Conservation (phyloP, 805 yeast genomes). For the Clavispora vitiphila region DNA sequence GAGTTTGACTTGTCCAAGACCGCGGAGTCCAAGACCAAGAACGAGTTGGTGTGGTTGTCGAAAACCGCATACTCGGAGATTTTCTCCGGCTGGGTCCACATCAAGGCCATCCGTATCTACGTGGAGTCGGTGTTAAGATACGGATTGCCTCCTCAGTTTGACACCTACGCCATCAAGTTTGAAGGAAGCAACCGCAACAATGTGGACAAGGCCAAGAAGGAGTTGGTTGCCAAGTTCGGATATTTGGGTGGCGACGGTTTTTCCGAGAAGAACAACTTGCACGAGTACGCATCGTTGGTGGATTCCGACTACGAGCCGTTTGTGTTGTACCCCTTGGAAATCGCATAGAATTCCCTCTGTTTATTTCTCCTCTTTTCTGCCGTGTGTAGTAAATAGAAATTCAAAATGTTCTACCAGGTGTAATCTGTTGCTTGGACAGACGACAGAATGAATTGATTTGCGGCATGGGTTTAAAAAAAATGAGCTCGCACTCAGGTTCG, state of each 20-base stretch:
- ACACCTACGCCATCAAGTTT: constrained; percentile 45
- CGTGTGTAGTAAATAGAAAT: neutral
- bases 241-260: constrained; percentile 91
- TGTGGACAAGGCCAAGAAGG: constrained; percentile 57
- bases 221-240: constrained; percentile 71
- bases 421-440: too few species aligned
- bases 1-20: constrained; percentile 75
- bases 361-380: neutral
- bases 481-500: constrained; percentile 88
- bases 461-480: too few species aligned
- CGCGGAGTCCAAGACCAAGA: constrained; percentile 65
- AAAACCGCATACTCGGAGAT: constrained; percentile 89
- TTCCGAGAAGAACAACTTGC: constrained; percentile 61
- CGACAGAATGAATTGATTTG: too few species aligned
- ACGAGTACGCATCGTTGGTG: constrained; percentile 87
- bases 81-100: constrained; percentile 81
- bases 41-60: constrained; percentile 77
- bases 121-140: constrained; percentile 93
- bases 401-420: neutral
- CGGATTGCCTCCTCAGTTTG: constrained; percentile 93
- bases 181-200: constrained; percentile 30
- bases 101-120: constrained; percentile 79
- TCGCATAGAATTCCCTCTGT: constrained; percentile 18
- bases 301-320: constrained; percentile 97
- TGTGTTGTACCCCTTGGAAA: constrained; percentile 62